Evolutionary conservation across 2,329 filamentous ascomycete genomes (phyloP).

Genomic region (Colletotrichum destructivum): DNA sequence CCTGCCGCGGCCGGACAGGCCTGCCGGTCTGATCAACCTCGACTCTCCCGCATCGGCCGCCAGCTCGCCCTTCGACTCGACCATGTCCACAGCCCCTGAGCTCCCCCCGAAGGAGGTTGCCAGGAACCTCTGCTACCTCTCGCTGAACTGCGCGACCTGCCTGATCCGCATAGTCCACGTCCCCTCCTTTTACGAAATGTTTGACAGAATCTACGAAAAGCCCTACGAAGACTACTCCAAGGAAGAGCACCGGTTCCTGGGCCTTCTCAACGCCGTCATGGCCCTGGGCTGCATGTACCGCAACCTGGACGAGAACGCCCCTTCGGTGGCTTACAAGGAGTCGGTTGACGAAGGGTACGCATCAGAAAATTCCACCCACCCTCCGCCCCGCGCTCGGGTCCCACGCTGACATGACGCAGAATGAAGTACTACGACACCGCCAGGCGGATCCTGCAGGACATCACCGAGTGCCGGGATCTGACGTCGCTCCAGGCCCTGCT

Average conservation of each 20-base stretch:
- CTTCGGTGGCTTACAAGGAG: conserved; percentile 63
- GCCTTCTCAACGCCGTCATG: conserved; percentile 78
- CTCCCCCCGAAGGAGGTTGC: conserved; percentile 77
- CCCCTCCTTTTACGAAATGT: conserved; percentile 83
- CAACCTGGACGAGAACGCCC: conserved; percentile 68
- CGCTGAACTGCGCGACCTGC: conserved; percentile 71
- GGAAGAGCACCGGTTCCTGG: conserved; percentile 78
- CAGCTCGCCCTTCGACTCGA: conserved; percentile 75
- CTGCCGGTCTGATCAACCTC: conserved; percentile 68
- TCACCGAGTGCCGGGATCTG: conserved; percentile 81
- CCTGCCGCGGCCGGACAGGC: conserved; percentile 65
- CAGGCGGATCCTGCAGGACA: conserved; percentile 75
- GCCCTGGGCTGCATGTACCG: conserved; percentile 82
- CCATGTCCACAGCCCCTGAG: conserved; percentile 70
- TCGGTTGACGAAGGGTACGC: conserved; percentile 71
- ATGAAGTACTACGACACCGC: conserved; percentile 82
- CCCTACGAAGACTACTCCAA: conserved; percentile 74
- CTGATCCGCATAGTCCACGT: conserved; percentile 82
- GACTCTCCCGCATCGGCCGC: conserved; percentile 76
- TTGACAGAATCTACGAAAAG: conserved; percentile 84
- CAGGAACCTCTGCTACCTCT: conserved; percentile 67
- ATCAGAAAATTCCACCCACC: not conserved
- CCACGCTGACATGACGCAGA: conserved; percentile 59
- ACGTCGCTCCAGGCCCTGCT: conserved; percentile 81
- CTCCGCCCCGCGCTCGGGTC: not conserved